Percentiles rank a stretch among this genome's conserved stretches.
phyloP scores from a whole-genome alignment of 345 rosid species.

The Camelina neglecta region DNA sequence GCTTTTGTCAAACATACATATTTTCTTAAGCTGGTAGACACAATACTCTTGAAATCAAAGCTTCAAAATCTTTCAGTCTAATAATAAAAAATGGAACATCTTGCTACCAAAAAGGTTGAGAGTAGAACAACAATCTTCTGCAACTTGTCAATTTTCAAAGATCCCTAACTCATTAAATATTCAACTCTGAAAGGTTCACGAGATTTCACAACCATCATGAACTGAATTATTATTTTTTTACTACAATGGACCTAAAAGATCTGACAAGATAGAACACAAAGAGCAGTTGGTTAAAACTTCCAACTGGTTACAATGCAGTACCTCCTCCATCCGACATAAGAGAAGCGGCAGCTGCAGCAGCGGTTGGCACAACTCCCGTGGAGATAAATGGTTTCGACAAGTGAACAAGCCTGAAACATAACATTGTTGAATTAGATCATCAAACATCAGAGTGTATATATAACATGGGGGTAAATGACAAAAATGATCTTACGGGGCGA shows the following conservation, averaged over 20 bases:
- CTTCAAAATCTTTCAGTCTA: not conserved
- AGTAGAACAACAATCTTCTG: not conserved
- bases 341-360: conserved; percentile 96
- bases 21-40: conserved; percentile 2
- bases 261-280: conserved; percentile 18
- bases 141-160: not conserved
- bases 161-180: not conserved
- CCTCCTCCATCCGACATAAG: conserved; percentile 99
- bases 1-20: not conserved
- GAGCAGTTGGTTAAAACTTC: too few species aligned
- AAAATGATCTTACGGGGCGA: conserved; percentile 74
- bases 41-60: not conserved
- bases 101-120: not conserved
- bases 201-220: not conserved
- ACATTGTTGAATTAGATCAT: not conserved
- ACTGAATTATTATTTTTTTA: too few species aligned
- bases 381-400: conserved; percentile 86
- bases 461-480: not conserved
- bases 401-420: conserved; percentile 73
- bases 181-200: conserved; percentile 9
- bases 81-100: not conserved
- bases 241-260: conserved; percentile 21
- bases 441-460: not conserved
- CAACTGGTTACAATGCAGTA: conserved; percentile 54
- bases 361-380: conserved; percentile 92